These are phyloP conservation scores for Russula dissimulans DNA, from an alignment of 768 basidiomycete genomes.

Conservation along the genomic window DNA sequence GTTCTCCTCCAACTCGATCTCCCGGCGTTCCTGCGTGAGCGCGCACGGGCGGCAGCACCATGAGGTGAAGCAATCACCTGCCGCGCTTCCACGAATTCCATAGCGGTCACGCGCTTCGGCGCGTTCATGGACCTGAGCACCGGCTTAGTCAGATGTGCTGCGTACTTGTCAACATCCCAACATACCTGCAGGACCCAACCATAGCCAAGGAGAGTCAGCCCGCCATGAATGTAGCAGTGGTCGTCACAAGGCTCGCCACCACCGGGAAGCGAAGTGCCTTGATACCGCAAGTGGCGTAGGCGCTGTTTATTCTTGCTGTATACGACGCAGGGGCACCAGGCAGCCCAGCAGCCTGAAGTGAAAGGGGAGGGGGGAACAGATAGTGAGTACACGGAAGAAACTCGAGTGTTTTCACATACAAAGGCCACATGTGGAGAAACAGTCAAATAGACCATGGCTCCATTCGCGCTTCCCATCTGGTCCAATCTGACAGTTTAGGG, in stretches of 20 bases:
- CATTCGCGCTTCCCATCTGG: conserved; percentile 28
- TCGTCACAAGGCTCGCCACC: not conserved
- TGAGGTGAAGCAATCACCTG: conserved; percentile 33
- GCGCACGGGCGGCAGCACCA: conserved; percentile 40
- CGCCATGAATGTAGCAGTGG: not conserved
- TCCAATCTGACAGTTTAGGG: conserved; percentile 21
- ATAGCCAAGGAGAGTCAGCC: not conserved
- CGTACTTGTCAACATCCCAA: no score
- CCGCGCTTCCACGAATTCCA: conserved; percentile 35
- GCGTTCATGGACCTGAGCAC: conserved; percentile 27
- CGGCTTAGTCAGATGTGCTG: no score
- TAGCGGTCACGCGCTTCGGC: conserved; percentile 35
- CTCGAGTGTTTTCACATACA: conserved; percentile 17
- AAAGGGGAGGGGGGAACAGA: not conserved
- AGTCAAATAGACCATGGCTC: conserved; percentile 24
- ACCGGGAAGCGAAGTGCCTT: conserved; percentile 29
- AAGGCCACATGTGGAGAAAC: conserved; percentile 20
- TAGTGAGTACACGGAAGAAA: not conserved
- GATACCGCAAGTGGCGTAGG: conserved; percentile 28
- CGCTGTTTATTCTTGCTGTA: conserved; percentile 35
- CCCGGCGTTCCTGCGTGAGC: conserved; percentile 39
- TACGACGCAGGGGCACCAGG: conserved; percentile 35
- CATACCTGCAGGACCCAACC: not conserved
- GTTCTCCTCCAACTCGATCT: conserved; percentile 40
- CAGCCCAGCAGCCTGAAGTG: conserved; percentile 28